A percentile compares a stretch with the other conserved stretches of the same genome.
Conservation (phyloP, 2,329 filamentous ascomycete species). For the Pyrenophora seminiperda region DNA sequence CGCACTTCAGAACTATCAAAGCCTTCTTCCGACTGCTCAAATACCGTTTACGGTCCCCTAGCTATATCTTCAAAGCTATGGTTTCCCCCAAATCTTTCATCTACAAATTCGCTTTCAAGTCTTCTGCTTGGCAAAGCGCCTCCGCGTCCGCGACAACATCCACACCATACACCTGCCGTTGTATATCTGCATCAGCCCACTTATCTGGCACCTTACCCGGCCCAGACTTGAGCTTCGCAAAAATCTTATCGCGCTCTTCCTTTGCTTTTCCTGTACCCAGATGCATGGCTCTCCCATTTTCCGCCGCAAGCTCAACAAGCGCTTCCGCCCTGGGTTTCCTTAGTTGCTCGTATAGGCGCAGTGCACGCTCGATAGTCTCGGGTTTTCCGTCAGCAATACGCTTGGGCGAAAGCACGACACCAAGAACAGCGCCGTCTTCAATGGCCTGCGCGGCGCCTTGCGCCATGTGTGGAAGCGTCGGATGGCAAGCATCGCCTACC, state of each 20-base stretch:
- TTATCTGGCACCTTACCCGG: conserved; percentile 56
- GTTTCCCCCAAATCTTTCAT: neutral
- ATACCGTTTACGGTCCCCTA: too few species aligned
- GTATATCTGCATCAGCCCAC: conserved; percentile 59
- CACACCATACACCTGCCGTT: conserved; percentile 55
- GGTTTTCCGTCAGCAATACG: conserved; percentile 52
- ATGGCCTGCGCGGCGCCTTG: conserved; percentile 70
- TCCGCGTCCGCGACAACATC: conserved; percentile 54
- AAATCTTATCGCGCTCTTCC: conserved; percentile 62
- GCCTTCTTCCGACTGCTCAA: too few species aligned
- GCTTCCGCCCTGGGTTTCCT: conserved; percentile 62
- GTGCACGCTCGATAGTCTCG: conserved; percentile 57
- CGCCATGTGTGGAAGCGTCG: conserved; percentile 66
- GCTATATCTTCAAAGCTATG: too few species aligned
- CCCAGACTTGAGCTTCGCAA: conserved; percentile 54
- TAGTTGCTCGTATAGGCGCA: conserved; percentile 62
- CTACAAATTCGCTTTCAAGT: conserved; percentile 33
- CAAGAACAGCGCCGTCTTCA: conserved; percentile 65
- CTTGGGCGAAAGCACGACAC: conserved; percentile 56
- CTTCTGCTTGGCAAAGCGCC: conserved; percentile 49
- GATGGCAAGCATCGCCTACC: conserved; percentile 66
- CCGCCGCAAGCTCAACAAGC: conserved; percentile 62
- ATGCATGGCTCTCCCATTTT: conserved; percentile 60
- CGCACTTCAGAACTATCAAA: too few species aligned
- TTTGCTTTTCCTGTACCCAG: conserved; percentile 64